Base-by-base conservation (phyloP, 2,329 filamentous ascomycete species). In the Aspergillus sp. region DNA sequence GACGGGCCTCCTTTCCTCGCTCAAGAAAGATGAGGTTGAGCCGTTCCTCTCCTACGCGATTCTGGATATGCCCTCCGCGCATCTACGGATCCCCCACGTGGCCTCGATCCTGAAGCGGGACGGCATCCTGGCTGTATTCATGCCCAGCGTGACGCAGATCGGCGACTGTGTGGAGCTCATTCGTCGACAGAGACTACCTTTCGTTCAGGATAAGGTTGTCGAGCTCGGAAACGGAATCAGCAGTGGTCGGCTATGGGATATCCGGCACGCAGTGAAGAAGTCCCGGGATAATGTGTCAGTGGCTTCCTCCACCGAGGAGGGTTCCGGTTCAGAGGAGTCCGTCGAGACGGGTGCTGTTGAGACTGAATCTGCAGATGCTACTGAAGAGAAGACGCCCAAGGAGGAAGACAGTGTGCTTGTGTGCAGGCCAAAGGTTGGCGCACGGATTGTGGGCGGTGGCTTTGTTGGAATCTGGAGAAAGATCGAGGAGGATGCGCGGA, bases 61-160 rank as follows among this genome's bases (percentile, higher is more conserved):
- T 63, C 81, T 95, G 19, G 91, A 95, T 71, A 82, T 95, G 61
- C 90, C 91, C 0, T 82, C 81, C 30, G 83, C 88, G 2, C 80
- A 91, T 55, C 65, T 72, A 10, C 81, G 77, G 48, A 79, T 82
- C 41, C 70, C 77, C 1, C 76, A 80, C 63, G 76, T 81, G 19
- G 72, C 77, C 0, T 74, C 74, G 1, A 85, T 87, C 13, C 75
- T 95, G 56, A 84, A 84, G 41, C 81, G 84, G 1, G 85, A 90
- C 68, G 90, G 87, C 0, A 78, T 85, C 8, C 78, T 94, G 32
- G 80, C 89, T 13, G 81, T 92, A 1, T 95, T 92, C 77, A 87
- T 87, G 65, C 91, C 91, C 0, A 91, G 87, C 67, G 87, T 95
- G 60, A 92, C 90, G 9, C 91, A 94, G 73, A 89, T 94, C 58